A percentile compares a stretch with the other conserved stretches of the same genome.
Conservation (phyloP, 805 yeast species). For the Pichia eremophila region DNA sequence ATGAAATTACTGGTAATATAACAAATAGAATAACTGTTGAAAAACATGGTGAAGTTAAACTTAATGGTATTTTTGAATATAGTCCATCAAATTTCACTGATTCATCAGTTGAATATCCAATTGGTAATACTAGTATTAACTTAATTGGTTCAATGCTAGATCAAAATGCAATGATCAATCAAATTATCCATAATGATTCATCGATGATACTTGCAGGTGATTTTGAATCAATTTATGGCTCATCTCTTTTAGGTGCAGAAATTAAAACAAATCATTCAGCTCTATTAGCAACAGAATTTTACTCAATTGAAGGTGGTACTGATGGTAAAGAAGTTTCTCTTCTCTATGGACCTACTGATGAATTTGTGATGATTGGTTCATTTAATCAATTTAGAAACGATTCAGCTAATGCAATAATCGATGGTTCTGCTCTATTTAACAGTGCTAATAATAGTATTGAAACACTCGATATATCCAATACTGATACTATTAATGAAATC, state of each 20-base stretch:
- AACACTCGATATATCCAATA: constrained; percentile 20
- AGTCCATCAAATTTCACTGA: constrained; percentile 51
- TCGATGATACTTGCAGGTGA: constrained; percentile 42
- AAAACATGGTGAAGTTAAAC: background rate
- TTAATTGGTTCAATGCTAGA: constrained; percentile 29
- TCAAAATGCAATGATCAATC: constrained; percentile 31
- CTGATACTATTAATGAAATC: constrained; percentile 14
- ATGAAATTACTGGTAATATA: constrained; percentile 4
- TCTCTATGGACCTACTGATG: constrained; percentile 20
- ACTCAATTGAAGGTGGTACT: constrained; percentile 28
- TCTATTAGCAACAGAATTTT: constrained; percentile 2
- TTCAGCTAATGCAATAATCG: constrained; percentile 16
- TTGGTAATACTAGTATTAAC: constrained; percentile 44
- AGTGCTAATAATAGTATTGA: constrained; percentile 30
- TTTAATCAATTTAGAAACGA: constrained; percentile 20
- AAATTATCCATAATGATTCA: constrained; percentile 25
- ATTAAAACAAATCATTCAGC: constrained; percentile 14
- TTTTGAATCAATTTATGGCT: constrained; percentile 29
- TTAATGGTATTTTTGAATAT: constrained; percentile 82
- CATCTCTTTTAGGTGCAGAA: constrained; percentile 28
- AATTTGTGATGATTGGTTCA: constrained; percentile 37
- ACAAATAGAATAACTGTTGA: background rate
- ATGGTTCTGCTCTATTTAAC: constrained; percentile 24
- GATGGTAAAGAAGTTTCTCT: constrained; percentile 24
- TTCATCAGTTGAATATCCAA: constrained; percentile 17